Conservation (phyloP, 768 basidiomycete species). For the Termitomyces sp. region DNA sequence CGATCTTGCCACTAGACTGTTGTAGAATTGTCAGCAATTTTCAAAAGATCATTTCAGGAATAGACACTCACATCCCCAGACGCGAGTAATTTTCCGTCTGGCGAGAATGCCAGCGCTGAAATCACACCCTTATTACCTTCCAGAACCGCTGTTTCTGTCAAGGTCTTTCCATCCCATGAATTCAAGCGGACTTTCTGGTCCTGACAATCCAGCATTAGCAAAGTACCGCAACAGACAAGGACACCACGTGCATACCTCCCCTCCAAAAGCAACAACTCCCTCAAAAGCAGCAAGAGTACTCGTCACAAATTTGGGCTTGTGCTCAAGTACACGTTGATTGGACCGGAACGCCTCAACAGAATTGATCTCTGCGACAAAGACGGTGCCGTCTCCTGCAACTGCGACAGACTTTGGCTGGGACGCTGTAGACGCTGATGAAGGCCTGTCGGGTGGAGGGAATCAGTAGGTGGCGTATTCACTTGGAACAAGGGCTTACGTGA, state of each 20-base stretch:
- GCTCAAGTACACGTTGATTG: conserved; percentile 64
- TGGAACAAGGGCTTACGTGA: not conserved
- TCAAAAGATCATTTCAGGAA: not conserved
- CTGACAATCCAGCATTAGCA: conserved; percentile 27
- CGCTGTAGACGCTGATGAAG: conserved; percentile 45
- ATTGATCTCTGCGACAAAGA: conserved; percentile 61
- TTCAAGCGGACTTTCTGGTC: conserved; percentile 75
- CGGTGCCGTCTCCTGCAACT: conserved; percentile 51
- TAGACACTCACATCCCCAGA: conserved; percentile 79
- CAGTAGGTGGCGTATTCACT: not conserved
- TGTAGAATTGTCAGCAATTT: not conserved
- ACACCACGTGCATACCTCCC: conserved; percentile 49
- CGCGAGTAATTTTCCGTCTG: conserved; percentile 71
- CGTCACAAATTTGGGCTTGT: conserved; percentile 49
- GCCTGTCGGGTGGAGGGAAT: conserved; percentile 29
- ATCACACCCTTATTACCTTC: conserved; percentile 71
- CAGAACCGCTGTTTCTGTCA: conserved; percentile 54
- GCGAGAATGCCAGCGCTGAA: conserved; percentile 75
- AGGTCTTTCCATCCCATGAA: conserved; percentile 62
- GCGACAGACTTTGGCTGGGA: conserved; percentile 72
- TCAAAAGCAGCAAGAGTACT: conserved; percentile 54
- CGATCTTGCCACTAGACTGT: conserved; percentile 79
- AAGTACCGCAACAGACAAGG: not conserved
- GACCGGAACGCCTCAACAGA: conserved; percentile 63
- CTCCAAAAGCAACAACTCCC: conserved; percentile 63